Evolutionary conservation across 139 green algal species (phyloP).

Genomic region (Limnomonas spitsbergensis): DNA sequence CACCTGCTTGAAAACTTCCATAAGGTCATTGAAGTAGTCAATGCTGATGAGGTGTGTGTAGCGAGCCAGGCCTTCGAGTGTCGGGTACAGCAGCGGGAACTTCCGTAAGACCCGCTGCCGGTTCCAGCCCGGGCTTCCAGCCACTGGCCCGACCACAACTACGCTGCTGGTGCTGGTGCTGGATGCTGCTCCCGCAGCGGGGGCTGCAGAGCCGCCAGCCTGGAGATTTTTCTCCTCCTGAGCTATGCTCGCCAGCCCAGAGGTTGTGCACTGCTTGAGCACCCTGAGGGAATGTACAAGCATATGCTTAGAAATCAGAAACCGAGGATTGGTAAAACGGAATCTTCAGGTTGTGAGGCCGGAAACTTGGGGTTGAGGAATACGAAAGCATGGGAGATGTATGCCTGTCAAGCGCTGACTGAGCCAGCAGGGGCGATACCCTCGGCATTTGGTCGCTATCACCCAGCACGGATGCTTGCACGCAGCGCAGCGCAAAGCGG

Average conservation of each 20-base stretch:
- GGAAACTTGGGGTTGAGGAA: no score
- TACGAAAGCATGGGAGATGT: no score
- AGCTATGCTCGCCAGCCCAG: neutral
- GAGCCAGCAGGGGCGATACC: no score
- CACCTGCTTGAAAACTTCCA: slow-evolving; percentile 44
- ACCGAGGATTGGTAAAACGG: no score
- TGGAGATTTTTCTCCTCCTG: neutral
- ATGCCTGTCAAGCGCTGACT: no score
- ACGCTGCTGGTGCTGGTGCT: neutral
- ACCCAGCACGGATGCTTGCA: no score
- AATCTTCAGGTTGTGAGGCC: no score
- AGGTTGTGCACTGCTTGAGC: slow-evolving; percentile 61
- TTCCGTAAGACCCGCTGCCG: slow-evolving; percentile 22
- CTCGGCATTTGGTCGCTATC: no score
- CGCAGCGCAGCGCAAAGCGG: no score
- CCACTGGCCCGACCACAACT: neutral
- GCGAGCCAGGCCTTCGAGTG: slow-evolving; percentile 57
- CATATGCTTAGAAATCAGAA: no score
- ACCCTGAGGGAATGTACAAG: no score
- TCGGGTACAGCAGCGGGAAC: slow-evolving; percentile 70
- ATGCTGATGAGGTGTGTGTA: slow-evolving; percentile 77
- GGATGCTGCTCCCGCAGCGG: slow-evolving; percentile 1
- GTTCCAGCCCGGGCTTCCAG: slow-evolving; percentile 13
- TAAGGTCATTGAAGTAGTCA: slow-evolving; percentile 74
- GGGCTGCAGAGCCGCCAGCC: neutral